Base-by-base conservation (phyloP, 2,329 filamentous ascomycete species). In the Ascochyta koolunga region DNA sequence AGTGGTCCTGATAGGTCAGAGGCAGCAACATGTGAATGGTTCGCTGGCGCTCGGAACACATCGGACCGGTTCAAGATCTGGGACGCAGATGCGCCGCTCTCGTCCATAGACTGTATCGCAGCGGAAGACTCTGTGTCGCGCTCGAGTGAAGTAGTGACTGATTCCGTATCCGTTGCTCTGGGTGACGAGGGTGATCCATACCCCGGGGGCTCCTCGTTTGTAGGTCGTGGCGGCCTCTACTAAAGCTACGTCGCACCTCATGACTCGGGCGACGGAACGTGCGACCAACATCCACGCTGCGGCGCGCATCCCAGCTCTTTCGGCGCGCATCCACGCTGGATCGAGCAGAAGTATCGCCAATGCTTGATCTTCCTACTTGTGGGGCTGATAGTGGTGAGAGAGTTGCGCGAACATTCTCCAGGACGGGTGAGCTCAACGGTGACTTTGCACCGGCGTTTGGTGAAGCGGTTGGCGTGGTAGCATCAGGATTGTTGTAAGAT, bases 11-110 rank as follows among this genome's bases (percentile, higher is more conserved):
- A 63, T 35, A 58, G 63, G 2, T 68, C 65, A 18, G 65, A 67
- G 4, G 58, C 49, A 11, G 66, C 57, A 25, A 56, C 52, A 15
- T 62, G 56, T 35, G 65, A 51, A 45, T 70, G 60, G 16, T 92
- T 84, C 0, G 88, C 90, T 15, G 91, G 91, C 22, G 87, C 88
- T 61, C 89, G 87, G 67, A 99, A 98, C 8, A 97, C 89, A 64
- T 95, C 91, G 64, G 92, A 97, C 29, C 90, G 86, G 47, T 86
- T 84, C 8, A 99, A 78, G 32, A 98, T 97, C 73, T 96, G 92
- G 70, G 93, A 98, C 2, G 90, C 93, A 3, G 93, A 96, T 41
- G 89, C 87, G 50, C 82, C 81, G n/a, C 81, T 85, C 53, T 93
- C 90, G 36, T 93, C 89, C 27, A 77, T 69, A 2, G 75, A 77